Percentiles rank a stretch among this genome's conserved stretches.
Evolutionary conservation across 257 asterid genomes (phyloP).

Genomic region (Solanum corneliomulleri): DNA sequence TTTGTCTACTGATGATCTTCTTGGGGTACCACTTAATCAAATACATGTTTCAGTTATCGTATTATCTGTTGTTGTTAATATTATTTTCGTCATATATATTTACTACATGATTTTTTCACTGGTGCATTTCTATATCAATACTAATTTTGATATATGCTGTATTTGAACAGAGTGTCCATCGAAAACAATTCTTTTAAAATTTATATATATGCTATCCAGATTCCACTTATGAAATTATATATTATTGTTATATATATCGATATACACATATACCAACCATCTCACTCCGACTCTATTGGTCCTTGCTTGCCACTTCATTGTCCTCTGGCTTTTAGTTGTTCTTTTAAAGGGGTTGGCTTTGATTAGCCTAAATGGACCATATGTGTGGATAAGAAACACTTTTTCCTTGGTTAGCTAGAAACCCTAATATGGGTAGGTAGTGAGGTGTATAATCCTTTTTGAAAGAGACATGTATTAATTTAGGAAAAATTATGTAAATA

Average conservation of each 20-base stretch:
- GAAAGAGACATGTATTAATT: background rate
- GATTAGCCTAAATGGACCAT: background rate
- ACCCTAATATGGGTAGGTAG: background rate
- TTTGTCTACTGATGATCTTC: background rate
- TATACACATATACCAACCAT: background rate
- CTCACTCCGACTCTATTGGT: background rate
- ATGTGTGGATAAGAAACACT: background rate
- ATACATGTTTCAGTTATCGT: background rate
- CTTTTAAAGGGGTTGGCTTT: background rate
- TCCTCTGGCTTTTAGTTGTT: background rate
- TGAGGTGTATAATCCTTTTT: background rate
- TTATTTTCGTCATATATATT: background rate
- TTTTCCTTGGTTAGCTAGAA: background rate
- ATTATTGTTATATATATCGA: background rate
- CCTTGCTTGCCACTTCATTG: background rate
- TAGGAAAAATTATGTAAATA: no score
- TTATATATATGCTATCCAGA: background rate
- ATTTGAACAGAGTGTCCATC: background rate
- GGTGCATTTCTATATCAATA: accelerated
- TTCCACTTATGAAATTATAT: background rate
- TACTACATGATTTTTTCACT: background rate
- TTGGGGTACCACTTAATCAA: background rate
- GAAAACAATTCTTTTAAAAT: no score
- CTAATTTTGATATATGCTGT: background rate
- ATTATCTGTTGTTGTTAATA: background rate